phyloP scores from a whole-genome alignment of 2,329 filamentous ascomycete genomes.

The Byssochlamys sp. region DNA sequence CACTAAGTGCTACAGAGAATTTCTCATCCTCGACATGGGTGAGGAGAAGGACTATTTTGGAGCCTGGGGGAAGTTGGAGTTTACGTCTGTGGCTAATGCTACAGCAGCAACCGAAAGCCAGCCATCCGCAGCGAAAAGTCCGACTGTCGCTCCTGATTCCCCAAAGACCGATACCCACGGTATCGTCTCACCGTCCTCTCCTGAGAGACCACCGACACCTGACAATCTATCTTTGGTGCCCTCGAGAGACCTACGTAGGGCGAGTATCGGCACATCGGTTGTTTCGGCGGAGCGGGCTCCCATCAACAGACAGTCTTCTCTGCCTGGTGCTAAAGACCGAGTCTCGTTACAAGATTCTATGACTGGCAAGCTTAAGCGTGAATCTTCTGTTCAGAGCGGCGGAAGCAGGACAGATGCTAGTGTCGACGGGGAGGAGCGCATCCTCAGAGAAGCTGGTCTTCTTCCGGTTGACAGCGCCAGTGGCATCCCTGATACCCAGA shows the following conservation, averaged over 20 bases:
- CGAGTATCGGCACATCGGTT: slow-evolving; percentile 24
- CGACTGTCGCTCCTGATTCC: slow-evolving; percentile 11
- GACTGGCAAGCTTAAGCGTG: slow-evolving; percentile 22
- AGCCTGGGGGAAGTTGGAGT: slow-evolving; percentile 1
- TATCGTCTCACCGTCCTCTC: slow-evolving; percentile 6
- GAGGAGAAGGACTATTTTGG: slow-evolving; percentile 37
- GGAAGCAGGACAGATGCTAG: slow-evolving; percentile 28
- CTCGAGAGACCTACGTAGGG: slow-evolving; percentile 16
- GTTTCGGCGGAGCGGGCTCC: slow-evolving; percentile 22
- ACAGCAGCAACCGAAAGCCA: slow-evolving; percentile 12
- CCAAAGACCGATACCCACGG: slow-evolving; percentile 14
- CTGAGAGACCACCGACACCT: slow-evolving; percentile 9
- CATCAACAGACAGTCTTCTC: slow-evolving; percentile 19
- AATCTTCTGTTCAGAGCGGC: slow-evolving; percentile 30
- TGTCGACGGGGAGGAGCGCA: slow-evolving; percentile 53
- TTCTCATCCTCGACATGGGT: slow-evolving; percentile 73
- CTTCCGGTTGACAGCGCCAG: slow-evolving; percentile 33
- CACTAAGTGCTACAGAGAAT: slow-evolving; percentile 80
- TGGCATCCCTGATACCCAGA: slow-evolving; percentile 20
- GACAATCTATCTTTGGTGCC: slow-evolving; percentile 14
- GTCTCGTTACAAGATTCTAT: slow-evolving; percentile 17
- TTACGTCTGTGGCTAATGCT: slow-evolving; percentile 4
- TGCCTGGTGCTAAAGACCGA: slow-evolving; percentile 18
- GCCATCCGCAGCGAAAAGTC: slow-evolving; percentile 6
- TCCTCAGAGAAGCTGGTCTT: slow-evolving; percentile 59